Conservation (phyloP, 495 filamentous ascomycete genomes). For the Penicillium ochrochloron region DNA sequence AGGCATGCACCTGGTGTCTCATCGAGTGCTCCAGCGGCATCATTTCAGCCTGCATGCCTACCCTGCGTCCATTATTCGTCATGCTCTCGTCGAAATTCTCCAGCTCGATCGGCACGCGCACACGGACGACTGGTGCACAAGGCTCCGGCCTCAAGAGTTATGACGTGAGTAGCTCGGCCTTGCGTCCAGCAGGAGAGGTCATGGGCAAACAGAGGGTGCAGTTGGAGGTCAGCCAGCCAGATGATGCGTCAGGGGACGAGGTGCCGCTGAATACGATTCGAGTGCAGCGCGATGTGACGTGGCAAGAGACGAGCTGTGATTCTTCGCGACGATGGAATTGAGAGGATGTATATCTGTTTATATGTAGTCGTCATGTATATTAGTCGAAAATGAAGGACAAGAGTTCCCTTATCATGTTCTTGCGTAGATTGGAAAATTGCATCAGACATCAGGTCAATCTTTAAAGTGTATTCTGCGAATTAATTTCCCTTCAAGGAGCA, state of each 20-base stretch:
- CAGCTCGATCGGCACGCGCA: not conserved
- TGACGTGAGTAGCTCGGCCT: not conserved
- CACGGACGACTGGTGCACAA: slow-evolving; percentile 5
- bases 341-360: not conserved
- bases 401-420: not conserved
- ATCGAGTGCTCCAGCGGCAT: slow-evolving; percentile 21
- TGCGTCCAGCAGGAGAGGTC: slow-evolving; percentile 17
- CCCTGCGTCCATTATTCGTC: slow-evolving; percentile 16
- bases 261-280: slow-evolving; percentile 25
- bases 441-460: not conserved
- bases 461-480: not conserved
- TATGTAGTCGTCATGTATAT: not conserved
- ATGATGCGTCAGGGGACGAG: slow-evolving; percentile 20
- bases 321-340: slow-evolving; percentile 5
- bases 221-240: slow-evolving; percentile 7
- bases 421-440: not conserved
- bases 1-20: slow-evolving; percentile 21
- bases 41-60: slow-evolving; percentile 22
- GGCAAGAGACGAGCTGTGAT: slow-evolving; percentile 16
- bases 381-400: not conserved
- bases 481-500: not conserved
- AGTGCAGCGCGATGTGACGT: slow-evolving; percentile 20
- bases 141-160: not conserved
- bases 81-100: slow-evolving; percentile 12
- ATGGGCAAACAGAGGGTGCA: slow-evolving; percentile 11